Evolutionary conservation across 768 basidiomycete genomes (phyloP).

Genomic region (Candolleomyces eurysporus): DNA sequence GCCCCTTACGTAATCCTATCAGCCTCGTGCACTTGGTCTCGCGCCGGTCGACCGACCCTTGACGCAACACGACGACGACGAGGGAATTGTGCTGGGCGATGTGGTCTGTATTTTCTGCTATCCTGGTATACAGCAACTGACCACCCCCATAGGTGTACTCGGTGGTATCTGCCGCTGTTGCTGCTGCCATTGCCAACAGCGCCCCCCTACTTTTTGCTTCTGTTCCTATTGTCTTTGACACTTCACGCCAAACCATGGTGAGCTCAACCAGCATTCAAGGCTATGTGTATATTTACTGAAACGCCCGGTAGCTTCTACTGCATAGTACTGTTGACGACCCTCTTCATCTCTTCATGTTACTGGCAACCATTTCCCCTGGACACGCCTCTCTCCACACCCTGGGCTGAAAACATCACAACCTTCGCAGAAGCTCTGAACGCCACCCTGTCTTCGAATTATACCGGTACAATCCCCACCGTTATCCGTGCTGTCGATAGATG

Average conservation of each 20-base stretch:
- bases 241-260: slow-evolving; percentile 86
- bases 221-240: slow-evolving; percentile 75
- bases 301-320: slow-evolving; percentile 69
- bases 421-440: slow-evolving; percentile 64
- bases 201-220: slow-evolving; percentile 72
- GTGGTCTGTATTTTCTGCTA: slow-evolving; percentile 46
- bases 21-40: neutral
- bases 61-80: neutral
- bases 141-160: slow-evolving; percentile 62
- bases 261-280: slow-evolving; percentile 22
- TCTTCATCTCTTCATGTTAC: slow-evolving; percentile 86
- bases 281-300: slow-evolving; percentile 3
- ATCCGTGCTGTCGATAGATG: slow-evolving; percentile 76
- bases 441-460: slow-evolving; percentile 39
- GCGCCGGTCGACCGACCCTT: neutral
- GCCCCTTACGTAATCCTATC: slow-evolving; percentile 6
- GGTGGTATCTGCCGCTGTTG: slow-evolving; percentile 80
- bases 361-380: slow-evolving; percentile 80
- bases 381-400: slow-evolving; percentile 59
- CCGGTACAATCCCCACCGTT: slow-evolving; percentile 46
- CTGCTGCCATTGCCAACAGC: slow-evolving; percentile 78
- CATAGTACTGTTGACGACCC: slow-evolving; percentile 75
- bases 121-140: neutral
- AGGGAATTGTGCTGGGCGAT: slow-evolving; percentile 22
- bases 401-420: slow-evolving; percentile 70